Percentiles rank a stretch among this genome's conserved stretches.
Evolutionary conservation across 805 yeast genomes (phyloP).

Genomic region (Gaillardinia entomophila): DNA sequence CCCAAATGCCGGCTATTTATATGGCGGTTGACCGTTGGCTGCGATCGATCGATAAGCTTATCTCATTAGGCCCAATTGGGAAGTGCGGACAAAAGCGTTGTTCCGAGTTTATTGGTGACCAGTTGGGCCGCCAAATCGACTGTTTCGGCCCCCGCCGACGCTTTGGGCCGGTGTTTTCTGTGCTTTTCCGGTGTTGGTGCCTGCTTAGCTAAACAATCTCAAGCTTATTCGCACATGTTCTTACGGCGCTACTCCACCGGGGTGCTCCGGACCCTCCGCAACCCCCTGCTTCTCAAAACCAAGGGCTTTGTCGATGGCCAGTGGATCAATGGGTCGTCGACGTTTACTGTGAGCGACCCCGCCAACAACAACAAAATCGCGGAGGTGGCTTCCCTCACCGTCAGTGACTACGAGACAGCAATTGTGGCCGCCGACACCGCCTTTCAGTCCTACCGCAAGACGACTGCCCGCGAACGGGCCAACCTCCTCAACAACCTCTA

Average conservation of each 20-base stretch:
- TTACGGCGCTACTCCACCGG: no score
- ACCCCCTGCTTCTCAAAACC: conserved; percentile 49
- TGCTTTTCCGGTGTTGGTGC: neutral
- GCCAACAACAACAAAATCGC: conserved; percentile 48
- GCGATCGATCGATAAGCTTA: no score
- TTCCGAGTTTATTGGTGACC: no score
- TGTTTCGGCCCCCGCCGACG: no score
- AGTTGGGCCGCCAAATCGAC: no score
- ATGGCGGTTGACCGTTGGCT: no score
- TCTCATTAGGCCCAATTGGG: no score
- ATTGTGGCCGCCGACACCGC: conserved; percentile 50
- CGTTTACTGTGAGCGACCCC: conserved; percentile 72
- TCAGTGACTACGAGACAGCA: conserved; percentile 48
- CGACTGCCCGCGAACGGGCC: conserved; percentile 54
- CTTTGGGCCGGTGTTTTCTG: neutral
- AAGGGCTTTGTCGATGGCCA: conserved; percentile 67
- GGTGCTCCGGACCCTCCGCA: no score
- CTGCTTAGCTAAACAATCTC: no score
- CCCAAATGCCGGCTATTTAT: no score
- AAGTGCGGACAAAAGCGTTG: no score
- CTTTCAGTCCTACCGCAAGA: conserved; percentile 45
- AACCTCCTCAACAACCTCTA: conserved; percentile 47
- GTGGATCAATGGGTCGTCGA: conserved; percentile 49
- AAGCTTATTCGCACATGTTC: no score
- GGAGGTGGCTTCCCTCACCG: conserved; percentile 49